Percentiles rank a stretch among this genome's conserved stretches.
phyloP scores from a whole-genome alignment of 306 rosid genomes.

The Urtica urens region DNA sequence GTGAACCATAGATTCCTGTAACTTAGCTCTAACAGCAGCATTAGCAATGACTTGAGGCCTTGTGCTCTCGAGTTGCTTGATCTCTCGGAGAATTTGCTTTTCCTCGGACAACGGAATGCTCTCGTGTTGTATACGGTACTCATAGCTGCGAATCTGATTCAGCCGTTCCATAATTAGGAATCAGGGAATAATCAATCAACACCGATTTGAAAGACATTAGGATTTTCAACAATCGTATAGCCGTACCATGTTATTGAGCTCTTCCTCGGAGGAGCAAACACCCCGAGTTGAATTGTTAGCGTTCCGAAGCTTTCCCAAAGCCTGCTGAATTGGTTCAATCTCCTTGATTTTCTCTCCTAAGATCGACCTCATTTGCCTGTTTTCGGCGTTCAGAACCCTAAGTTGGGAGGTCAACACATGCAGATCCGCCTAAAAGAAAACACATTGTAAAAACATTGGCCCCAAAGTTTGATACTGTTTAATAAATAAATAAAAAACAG shows the following conservation, averaged over 20 bases:
- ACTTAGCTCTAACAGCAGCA: conserved; percentile 71
- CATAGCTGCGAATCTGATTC: conserved; percentile 60
- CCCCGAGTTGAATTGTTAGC: conserved; percentile 52
- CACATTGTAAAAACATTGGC: no score
- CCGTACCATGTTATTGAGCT: conserved; percentile 65
- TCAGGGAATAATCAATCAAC: conserved; percentile 7
- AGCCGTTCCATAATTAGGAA: conserved; percentile 19
- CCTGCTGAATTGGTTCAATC: conserved; percentile 82
- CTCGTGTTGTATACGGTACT: conserved; percentile 90
- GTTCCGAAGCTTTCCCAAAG: conserved; percentile 78
- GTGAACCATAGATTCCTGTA: conserved; percentile 72
- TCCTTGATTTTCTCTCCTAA: conserved; percentile 73
- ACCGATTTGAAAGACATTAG: conserved; percentile 1
- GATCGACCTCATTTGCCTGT: conserved; percentile 43
- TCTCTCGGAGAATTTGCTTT: conserved; percentile 78
- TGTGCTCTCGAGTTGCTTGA: conserved; percentile 88
- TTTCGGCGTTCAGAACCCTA: conserved; percentile 61
- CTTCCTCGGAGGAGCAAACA: conserved; percentile 85
- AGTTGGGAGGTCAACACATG: conserved; percentile 68
- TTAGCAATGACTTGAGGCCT: conserved; percentile 78
- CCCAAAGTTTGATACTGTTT: no score
- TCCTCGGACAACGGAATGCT: conserved; percentile 87
- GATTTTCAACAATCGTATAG: conserved; percentile 23
- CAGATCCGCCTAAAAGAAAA: conserved; percentile 48
- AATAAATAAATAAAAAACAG: no score